A percentile compares a stretch with the other conserved stretches of the same genome.
Evolutionary conservation across 768 basidiomycete species (phyloP).

Genomic region (Kwoniella botswanensis): DNA sequence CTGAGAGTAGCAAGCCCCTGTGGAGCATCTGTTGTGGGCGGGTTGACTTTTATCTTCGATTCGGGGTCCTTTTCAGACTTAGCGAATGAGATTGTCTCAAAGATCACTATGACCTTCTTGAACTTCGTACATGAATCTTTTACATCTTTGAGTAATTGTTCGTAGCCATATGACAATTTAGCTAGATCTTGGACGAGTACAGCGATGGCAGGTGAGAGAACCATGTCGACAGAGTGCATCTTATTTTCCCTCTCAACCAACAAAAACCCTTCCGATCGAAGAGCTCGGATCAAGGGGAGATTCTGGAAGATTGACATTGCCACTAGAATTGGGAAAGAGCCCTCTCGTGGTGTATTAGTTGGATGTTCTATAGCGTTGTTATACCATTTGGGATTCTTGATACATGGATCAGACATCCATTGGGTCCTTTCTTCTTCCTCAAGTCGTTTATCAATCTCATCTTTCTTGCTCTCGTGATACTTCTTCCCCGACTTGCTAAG

Average conservation of each 20-base stretch:
- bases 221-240: conserved; percentile 17
- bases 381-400: conserved; percentile 23
- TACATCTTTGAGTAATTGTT: conserved; percentile 7
- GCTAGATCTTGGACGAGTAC: conserved; percentile 9
- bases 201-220: conserved; percentile 13
- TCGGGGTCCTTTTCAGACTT: not conserved
- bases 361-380: not conserved
- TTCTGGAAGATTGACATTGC: conserved; percentile 9
- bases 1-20: not conserved
- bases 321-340: conserved; percentile 4
- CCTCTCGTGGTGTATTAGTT: too few relatives aligned
- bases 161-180: not conserved
- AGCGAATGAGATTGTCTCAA: not conserved
- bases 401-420: conserved; percentile 9
- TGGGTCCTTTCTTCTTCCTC: conserved; percentile 2
- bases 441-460: not conserved
- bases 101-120: conserved; percentile 4
- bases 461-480: not conserved
- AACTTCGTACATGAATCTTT: conserved; percentile 10
- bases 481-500: not conserved
- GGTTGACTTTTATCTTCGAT: not conserved
- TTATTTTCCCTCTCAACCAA: conserved; percentile 5
- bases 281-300: not conserved
- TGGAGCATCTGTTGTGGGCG: not conserved
- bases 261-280: conserved; percentile 6